These are phyloP conservation scores for Venturiaceae sp. DNA, from an alignment of 2,329 filamentous ascomycete genomes.

Conservation along the genomic window DNA sequence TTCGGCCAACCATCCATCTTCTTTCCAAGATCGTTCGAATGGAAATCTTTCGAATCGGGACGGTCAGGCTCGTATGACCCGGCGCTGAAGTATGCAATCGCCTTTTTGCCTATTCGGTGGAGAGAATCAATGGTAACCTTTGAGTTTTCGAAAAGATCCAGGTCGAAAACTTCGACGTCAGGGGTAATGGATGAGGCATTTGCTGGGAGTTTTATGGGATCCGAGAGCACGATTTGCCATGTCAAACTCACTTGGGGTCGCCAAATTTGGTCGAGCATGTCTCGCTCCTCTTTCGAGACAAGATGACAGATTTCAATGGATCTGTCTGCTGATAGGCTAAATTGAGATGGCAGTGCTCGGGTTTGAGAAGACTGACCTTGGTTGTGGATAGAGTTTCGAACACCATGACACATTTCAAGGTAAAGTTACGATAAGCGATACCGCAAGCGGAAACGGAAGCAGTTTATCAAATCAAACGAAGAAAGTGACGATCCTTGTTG, in stretches of 20 bases:
- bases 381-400: too few species aligned
- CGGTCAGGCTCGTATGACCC: slow-evolving; percentile 59
- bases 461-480: too few species aligned
- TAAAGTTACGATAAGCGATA: too few species aligned
- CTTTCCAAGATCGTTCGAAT: slow-evolving; percentile 46
- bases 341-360: not conserved
- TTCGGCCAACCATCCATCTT: slow-evolving; percentile 53
- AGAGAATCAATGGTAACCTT: slow-evolving; percentile 37
- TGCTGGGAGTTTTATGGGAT: slow-evolving; percentile 25
- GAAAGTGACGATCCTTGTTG: too few species aligned
- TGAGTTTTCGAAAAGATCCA: slow-evolving; percentile 47
- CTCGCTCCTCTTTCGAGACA: not conserved
- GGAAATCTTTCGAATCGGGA: slow-evolving; percentile 48
- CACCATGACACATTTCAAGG: too few species aligned
- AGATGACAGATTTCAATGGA: not conserved
- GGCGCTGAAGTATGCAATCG: slow-evolving; percentile 69
- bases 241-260: slow-evolving; percentile 40
- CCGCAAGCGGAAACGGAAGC: too few species aligned
- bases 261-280: slow-evolving; percentile 30
- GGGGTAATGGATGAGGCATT: slow-evolving; percentile 29
- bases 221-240: slow-evolving; percentile 54
- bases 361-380: not conserved
- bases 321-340: not conserved
- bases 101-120: slow-evolving; percentile 43
- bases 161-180: slow-evolving; percentile 51